Evolutionary conservation across 2,329 filamentous ascomycete species (phyloP).

Genomic region (Beauveria pseudobassiana): DNA sequence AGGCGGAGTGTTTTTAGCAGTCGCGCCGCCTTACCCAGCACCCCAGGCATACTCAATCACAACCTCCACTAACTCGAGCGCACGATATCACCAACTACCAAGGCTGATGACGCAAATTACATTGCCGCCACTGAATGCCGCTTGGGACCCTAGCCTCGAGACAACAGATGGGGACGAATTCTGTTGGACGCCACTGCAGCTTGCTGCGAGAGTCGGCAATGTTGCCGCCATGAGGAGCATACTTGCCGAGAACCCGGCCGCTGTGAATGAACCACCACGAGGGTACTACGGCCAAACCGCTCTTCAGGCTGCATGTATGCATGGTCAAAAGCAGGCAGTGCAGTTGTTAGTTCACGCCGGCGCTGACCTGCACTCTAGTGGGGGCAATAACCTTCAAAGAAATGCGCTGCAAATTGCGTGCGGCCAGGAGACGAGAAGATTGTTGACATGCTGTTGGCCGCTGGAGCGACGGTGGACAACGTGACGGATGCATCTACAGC

Average conservation of each 20-base stretch:
- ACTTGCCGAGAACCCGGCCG: slow-evolving; percentile 18
- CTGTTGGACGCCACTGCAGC: slow-evolving; percentile 28
- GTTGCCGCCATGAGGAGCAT: slow-evolving; percentile 19
- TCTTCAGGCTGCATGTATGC: slow-evolving; percentile 28
- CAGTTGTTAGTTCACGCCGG: neutral
- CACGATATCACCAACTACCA: too few relatives aligned
- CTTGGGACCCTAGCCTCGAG: slow-evolving; percentile 9
- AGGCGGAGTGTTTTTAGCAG: too few relatives aligned
- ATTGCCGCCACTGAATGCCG: slow-evolving; percentile 6
- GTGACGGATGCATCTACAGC: neutral
- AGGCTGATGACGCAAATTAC: neutral
- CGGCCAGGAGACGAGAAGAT: neutral
- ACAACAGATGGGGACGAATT: slow-evolving; percentile 20
- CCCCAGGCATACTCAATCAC: too few relatives aligned
- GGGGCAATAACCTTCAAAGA: neutral
- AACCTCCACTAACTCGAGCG: too few relatives aligned
- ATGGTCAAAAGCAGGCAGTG: slow-evolving; percentile 14
- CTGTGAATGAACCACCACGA: slow-evolving; percentile 25
- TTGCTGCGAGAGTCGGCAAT: slow-evolving; percentile 26
- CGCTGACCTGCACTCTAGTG: neutral
- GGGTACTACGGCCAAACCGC: slow-evolving; percentile 30
- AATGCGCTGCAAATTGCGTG: slow-evolving; percentile 9
- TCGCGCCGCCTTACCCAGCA: too few relatives aligned
- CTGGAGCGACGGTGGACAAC: neutral
- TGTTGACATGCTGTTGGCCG: neutral